Percentiles rank a stretch among this genome's conserved stretches.
These are phyloP conservation scores for Oligophagozyma castellii DNA, from an alignment of 1,139 yeast genomes.

Conservation along the genomic window DNA sequence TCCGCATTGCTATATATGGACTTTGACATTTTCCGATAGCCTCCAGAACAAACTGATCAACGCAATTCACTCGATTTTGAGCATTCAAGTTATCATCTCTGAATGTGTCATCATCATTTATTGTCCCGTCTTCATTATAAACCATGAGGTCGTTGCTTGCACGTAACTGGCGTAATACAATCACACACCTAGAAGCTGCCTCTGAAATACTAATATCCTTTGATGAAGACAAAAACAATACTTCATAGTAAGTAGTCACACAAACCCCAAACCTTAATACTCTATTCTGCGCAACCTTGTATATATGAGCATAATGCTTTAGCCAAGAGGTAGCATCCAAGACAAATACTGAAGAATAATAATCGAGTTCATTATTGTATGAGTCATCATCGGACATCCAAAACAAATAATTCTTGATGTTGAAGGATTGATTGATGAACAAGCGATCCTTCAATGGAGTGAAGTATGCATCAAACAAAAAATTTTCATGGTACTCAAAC, in stretches of 20 bases:
- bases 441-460: too few relatives aligned
- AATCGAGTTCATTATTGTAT: neutral
- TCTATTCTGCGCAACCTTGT: constrained; percentile 50
- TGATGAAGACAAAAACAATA: constrained; percentile 58
- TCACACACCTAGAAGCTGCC: constrained; percentile 69
- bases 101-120: constrained; percentile 34
- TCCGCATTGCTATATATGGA: constrained; percentile 1
- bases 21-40: constrained; percentile 24
- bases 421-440: constrained; percentile 1
- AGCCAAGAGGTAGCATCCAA: constrained; percentile 73
- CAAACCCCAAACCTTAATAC: constrained; percentile 51
- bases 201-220: constrained; percentile 65
- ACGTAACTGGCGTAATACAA: constrained; percentile 57
- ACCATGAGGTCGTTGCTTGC: constrained; percentile 44
- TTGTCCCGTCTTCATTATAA: constrained; percentile 50
- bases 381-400: neutral
- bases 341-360: constrained; percentile 31
- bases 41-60: constrained; percentile 29
- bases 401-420: neutral
- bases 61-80: too few relatives aligned
- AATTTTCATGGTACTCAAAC: neutral
- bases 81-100: too few relatives aligned
- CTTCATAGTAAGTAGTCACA: constrained; percentile 63
- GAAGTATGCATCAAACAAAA: neutral
- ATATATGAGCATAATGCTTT: constrained; percentile 65